A percentile compares a stretch with the other conserved stretches of the same genome.
Evolutionary conservation across 768 basidiomycete species (phyloP).

Genomic region (Neoboletus subvelutipes): DNA sequence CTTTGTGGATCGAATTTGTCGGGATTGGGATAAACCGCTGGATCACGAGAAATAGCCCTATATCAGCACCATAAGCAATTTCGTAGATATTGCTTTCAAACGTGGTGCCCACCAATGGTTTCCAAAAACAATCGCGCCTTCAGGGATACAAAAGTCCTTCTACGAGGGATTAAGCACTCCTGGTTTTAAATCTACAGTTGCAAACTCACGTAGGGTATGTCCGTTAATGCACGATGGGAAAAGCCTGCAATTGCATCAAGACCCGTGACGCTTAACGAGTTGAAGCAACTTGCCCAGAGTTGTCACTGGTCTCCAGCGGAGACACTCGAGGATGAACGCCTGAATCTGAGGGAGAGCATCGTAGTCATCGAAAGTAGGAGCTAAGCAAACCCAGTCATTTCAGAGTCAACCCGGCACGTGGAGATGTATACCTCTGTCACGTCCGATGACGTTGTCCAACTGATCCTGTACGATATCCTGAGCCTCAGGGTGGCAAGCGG

Average conservation of each 20-base stretch:
- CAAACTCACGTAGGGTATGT: slow-evolving; percentile 58
- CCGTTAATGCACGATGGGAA: slow-evolving; percentile 61
- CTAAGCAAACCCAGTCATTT: slow-evolving; percentile 19
- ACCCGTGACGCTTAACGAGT: background rate
- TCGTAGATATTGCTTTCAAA: background rate
- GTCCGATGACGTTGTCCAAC: slow-evolving; percentile 51
- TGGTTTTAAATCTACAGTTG: background rate
- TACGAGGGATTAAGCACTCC: slow-evolving; percentile 21
- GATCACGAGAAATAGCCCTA: slow-evolving; percentile 59
- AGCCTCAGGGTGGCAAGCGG: slow-evolving; percentile 53
- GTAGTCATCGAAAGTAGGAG: slow-evolving; percentile 42
- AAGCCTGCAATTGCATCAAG: slow-evolving; percentile 41
- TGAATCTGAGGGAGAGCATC: slow-evolving; percentile 36
- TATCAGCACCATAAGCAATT: background rate
- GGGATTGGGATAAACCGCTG: slow-evolving; percentile 56
- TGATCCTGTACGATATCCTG: slow-evolving; percentile 54
- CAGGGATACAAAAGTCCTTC: slow-evolving; percentile 35
- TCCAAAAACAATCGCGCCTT: slow-evolving; percentile 37
- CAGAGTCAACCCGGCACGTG: background rate
- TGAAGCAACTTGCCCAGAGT: slow-evolving; percentile 25
- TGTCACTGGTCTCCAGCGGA: slow-evolving; percentile 43
- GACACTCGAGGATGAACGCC: slow-evolving; percentile 42
- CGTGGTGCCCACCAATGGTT: slow-evolving; percentile 32
- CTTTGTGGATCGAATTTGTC: slow-evolving; percentile 58
- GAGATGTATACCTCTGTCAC: slow-evolving; percentile 30